Percentiles rank a stretch among this genome's conserved stretches.
These are phyloP conservation scores for Cystoderma amianthinum DNA, from an alignment of 768 basidiomycete genomes.

Conservation along the genomic window DNA sequence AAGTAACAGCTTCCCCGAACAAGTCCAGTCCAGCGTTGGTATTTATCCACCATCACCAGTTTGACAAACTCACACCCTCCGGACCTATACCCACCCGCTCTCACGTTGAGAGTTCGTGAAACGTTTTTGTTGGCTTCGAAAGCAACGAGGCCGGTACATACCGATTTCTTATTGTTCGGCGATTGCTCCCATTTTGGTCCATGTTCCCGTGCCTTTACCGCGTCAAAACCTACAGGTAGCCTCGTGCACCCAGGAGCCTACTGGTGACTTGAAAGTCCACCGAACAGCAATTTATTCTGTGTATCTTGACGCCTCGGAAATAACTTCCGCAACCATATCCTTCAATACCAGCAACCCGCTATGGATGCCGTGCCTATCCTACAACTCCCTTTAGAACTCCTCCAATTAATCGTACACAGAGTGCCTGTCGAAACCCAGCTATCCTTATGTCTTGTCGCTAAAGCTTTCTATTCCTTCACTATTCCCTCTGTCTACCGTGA, in stretches of 20 bases:
- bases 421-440: slow-evolving; percentile 19
- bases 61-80: not conserved
- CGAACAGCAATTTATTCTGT: slow-evolving; percentile 1
- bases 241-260: not conserved
- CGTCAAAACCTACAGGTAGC: not conserved
- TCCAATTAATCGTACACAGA: slow-evolving; percentile 24
- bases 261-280: not conserved
- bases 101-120: not conserved
- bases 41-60: not conserved
- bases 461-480: slow-evolving; percentile 22
- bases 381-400: slow-evolving; percentile 26
- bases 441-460: slow-evolving; percentile 24
- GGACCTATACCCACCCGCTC: not conserved
- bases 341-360: not conserved
- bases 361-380: slow-evolving; percentile 3
- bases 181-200: not conserved
- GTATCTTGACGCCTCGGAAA: not conserved
- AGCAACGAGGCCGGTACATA: not conserved
- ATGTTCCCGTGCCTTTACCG: not conserved
- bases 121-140: not conserved
- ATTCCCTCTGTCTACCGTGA: slow-evolving; percentile 24
- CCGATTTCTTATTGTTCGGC: not conserved
- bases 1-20: not conserved
- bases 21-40: not conserved
- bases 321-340: not conserved